Conservation (phyloP, 2,329 filamentous ascomycete genomes). For the Nothophaeocryptopus gaeumannii region DNA sequence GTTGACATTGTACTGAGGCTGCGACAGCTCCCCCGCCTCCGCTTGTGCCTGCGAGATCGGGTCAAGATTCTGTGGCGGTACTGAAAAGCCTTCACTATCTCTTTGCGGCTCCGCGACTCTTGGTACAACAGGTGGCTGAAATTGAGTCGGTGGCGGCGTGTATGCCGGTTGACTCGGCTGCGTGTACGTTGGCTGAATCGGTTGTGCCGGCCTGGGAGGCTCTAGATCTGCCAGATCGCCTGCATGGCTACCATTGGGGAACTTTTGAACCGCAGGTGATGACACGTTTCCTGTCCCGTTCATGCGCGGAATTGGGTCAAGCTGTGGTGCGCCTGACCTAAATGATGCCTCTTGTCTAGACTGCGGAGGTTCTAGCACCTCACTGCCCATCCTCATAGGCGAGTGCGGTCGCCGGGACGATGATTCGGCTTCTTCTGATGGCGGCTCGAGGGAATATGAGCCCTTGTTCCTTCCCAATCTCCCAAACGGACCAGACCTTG, state of each 20-base stretch:
- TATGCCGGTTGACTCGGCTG: constrained; percentile 3
- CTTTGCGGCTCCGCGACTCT: constrained; percentile 46
- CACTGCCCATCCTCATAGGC: constrained; percentile 32
- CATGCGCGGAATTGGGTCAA: constrained; percentile 19
- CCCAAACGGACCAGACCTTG: constrained; percentile 56
- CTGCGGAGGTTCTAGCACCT: constrained; percentile 28
- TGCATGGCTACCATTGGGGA: constrained; percentile 32
- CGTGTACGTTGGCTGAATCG: constrained; percentile 11
- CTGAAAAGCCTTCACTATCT: constrained; percentile 73
- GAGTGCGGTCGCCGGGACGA: constrained; percentile 29
- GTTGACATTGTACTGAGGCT: constrained; percentile 70
- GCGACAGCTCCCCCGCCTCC: constrained; percentile 54
- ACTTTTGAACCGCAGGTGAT: constrained; percentile 1
- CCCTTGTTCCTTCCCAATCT: constrained; percentile 61
- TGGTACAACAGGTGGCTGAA: neutral
- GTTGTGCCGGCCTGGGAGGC: constrained; percentile 29
- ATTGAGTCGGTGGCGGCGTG: neutral
- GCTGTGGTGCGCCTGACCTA: constrained; percentile 15
- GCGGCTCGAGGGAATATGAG: constrained; percentile 43
- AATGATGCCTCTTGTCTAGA: constrained; percentile 9
- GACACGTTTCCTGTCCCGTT: constrained; percentile 23
- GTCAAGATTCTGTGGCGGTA: constrained; percentile 62
- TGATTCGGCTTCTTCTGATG: constrained; percentile 24
- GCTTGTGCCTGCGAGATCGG: constrained; percentile 67
- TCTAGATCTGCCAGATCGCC: constrained; percentile 35